These are phyloP conservation scores for Crepidotus variabilis DNA, from an alignment of 768 basidiomycete genomes.

Conservation along the genomic window DNA sequence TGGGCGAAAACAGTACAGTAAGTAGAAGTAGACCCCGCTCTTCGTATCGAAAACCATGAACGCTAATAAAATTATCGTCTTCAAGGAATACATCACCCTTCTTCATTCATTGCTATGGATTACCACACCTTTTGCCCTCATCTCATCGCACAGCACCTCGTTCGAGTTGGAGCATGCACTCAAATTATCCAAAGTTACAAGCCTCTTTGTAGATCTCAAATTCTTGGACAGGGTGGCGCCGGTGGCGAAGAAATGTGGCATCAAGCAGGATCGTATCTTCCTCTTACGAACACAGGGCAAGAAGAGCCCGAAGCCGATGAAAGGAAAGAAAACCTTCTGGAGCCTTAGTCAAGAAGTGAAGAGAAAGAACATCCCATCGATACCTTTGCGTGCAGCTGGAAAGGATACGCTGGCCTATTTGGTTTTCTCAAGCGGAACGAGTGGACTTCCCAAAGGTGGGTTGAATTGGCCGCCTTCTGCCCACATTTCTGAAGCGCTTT, in stretches of 20 bases:
- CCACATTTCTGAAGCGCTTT: neutral
- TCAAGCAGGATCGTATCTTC: constrained; percentile 42
- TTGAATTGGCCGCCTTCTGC: neutral
- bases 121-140: constrained; percentile 29
- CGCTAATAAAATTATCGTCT: neutral
- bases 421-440: constrained; percentile 77
- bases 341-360: constrained; percentile 40
- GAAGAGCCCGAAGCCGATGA: constrained; percentile 10
- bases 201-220: constrained; percentile 31
- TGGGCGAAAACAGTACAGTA: constrained; percentile 69
- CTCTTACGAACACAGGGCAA: constrained; percentile 39
- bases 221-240: constrained; percentile 25
- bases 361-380: constrained; percentile 31
- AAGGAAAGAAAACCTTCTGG: constrained; percentile 39
- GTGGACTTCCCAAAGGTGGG: constrained; percentile 69
- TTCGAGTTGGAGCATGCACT: constrained; percentile 35
- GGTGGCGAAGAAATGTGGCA: constrained; percentile 29
- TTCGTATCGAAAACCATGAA: too few species aligned
- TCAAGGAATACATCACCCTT: constrained; percentile 33
- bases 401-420: constrained; percentile 64
- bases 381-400: constrained; percentile 40
- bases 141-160: constrained; percentile 33
- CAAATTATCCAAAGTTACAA: constrained; percentile 26
- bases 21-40: constrained; percentile 16
- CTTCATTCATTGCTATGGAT: constrained; percentile 27